phyloP scores from a whole-genome alignment of 768 basidiomycete genomes.

The Hortiboletus campestris region DNA sequence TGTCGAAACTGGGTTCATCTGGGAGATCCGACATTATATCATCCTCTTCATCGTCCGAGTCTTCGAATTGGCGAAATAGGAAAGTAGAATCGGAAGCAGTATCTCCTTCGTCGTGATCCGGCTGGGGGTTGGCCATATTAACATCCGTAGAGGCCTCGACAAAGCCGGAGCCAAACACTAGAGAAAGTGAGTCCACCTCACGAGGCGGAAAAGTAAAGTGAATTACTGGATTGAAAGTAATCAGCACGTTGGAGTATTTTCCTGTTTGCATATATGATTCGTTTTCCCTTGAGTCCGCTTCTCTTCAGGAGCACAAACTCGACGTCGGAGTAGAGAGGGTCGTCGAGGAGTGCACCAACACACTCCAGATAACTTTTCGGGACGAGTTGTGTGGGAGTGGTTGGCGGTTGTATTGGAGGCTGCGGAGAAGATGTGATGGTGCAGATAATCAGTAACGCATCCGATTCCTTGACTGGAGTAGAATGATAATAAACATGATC shows the following conservation, averaged over 20 bases:
- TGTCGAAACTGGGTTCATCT: conserved; percentile 34
- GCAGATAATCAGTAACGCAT: conserved; percentile 75
- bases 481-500: conserved; percentile 67
- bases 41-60: conserved; percentile 55
- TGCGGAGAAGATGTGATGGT: conserved; percentile 70
- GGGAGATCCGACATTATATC: conserved; percentile 36
- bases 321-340: conserved; percentile 83
- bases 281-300: conserved; percentile 35
- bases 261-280: conserved; percentile 65
- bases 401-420: conserved; percentile 44
- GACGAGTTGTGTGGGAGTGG: conserved; percentile 50
- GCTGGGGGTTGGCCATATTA: conserved; percentile 21
- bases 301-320: conserved; percentile 69
- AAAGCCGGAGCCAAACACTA: conserved; percentile 76
- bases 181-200: neutral
- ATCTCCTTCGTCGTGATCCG: conserved; percentile 38
- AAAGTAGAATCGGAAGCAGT: conserved; percentile 51
- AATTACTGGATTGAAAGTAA: conserved; percentile 73
- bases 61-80: conserved; percentile 38
- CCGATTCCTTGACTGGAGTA: conserved; percentile 48
- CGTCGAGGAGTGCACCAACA: conserved; percentile 73
- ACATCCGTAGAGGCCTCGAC: conserved; percentile 49
- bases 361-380: conserved; percentile 67
- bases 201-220: neutral
- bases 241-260: conserved; percentile 67